phyloP scores from a whole-genome alignment of 1,284 basidiomycete species.

The Rhodotorula sp. region DNA sequence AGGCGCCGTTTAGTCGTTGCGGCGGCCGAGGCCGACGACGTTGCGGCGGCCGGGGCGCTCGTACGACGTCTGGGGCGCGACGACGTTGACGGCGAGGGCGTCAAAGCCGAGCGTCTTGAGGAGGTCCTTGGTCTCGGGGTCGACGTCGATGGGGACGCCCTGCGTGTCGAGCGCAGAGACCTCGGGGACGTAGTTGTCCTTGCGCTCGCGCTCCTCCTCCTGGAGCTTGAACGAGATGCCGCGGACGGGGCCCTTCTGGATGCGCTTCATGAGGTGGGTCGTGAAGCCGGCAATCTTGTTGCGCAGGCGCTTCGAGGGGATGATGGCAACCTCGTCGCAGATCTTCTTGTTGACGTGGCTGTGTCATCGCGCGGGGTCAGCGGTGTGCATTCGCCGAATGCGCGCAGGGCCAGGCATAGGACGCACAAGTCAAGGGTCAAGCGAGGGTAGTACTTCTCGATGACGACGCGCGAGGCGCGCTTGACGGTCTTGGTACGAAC shows the following conservation, averaged over 20 bases:
- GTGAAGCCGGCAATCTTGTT: constrained; percentile 99
- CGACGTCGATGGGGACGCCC: constrained; percentile 74
- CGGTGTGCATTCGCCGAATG: no score
- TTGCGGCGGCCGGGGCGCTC: constrained; percentile 38
- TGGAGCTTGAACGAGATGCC: constrained; percentile 99
- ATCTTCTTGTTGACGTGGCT: constrained; percentile 93
- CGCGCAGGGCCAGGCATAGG: neutral
- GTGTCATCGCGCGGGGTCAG: constrained; percentile 10
- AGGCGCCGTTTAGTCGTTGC: constrained; percentile 20
- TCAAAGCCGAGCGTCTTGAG: constrained; percentile 90
- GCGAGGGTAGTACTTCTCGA: constrained; percentile 89
- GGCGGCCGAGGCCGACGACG: constrained; percentile 39
- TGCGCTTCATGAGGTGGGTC: constrained; percentile 99
- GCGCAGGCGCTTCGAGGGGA: constrained; percentile 97
- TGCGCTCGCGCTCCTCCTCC: constrained; percentile 99
- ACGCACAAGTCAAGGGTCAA: constrained; percentile 51
- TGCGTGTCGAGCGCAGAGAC: constrained; percentile 87
- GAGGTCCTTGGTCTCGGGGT: constrained; percentile 88
- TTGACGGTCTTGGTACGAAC: constrained; percentile 99
- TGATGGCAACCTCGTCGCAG: constrained; percentile 92
- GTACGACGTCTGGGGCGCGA: constrained; percentile 60
- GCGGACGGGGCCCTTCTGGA: constrained; percentile 97
- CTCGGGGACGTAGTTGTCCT: constrained; percentile 98
- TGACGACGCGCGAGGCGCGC: constrained; percentile 97
- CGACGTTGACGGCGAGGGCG: constrained; percentile 71